Base-by-base conservation (phyloP, 495 filamentous ascomycete species). In the Stereocaulon alpinum region DNA sequence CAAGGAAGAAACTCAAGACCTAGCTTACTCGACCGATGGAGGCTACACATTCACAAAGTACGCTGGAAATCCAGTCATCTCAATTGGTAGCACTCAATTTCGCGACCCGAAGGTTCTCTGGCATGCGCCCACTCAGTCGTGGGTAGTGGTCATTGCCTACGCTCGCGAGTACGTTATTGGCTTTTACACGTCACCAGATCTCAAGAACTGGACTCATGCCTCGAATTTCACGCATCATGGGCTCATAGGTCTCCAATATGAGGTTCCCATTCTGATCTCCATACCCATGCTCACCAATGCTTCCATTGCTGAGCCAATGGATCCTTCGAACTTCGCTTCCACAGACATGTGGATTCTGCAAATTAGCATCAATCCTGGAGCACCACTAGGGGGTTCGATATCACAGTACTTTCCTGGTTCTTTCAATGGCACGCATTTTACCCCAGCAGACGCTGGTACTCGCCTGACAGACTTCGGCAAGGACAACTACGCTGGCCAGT, bases 81-180 rank as follows among this genome's bases (percentile, higher is more conserved):
- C 66, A 11, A 75, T 84, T 18, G 63, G 66, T 24, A 71, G 70
- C 47, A 68, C 65, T 20, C 74, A 83, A 37, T 84, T 83, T 67
- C 76, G 82, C 17, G 81, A 84, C 64, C 81, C 82, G 0, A 78
- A 80, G 61, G 73, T 82, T 10, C 69, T 81, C 56, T 78, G 80
- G 73, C 74, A 83, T 51, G 70, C 69, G 5, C 54, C 60, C 0
- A 75, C 71, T 12, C 53, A 71, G 15, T 70, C 70, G 51, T 84
- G 80, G 82, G 70, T 81, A 17, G 74, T 74, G 55, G 73, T 79
- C 0, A 64, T 77, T 17, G 58, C 76, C 5, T 76, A 79, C 40
- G 67, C 79, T 6, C 68, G 74, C 61, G 70, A 78, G 17, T 81
- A 81, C 59, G 73, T 71, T 22, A 69, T 83, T 49, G 71, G 75